Base-by-base conservation (phyloP, 176 grass and related monocot species). In the Aegilops sharonensis region DNA sequence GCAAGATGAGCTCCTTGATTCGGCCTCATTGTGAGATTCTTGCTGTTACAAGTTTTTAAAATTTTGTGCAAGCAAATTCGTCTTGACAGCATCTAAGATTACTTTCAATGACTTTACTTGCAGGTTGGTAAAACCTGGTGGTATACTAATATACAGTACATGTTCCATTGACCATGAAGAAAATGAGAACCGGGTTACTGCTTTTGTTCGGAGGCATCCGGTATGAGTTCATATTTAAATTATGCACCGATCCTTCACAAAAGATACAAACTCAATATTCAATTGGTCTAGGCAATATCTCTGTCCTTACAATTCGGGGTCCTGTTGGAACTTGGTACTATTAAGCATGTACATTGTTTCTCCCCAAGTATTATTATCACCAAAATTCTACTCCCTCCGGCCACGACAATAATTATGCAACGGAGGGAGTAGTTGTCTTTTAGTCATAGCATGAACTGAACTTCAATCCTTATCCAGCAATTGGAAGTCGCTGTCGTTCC, bases 131-230 rank as follows among this genome's bases (percentile, higher is more conserved):
- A 98, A 95, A 78, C 89, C 93, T 63, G 93, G 93, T 81, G 95
- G 95, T 54, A 57, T 95, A 87, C 88, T 98, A 78, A 86, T 98
- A 34, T 98, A 98, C 76, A 93, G 95, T 92, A 98, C 95, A 57
- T 98, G 95, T 85, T 98, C 91, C 24, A 98, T 98, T 82, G 95
- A 98, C 63, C 92, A 79, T 81, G 91, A 93, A 48, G 95, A 98
- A 89, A 98, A 98, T 56, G 91, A 93, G 69, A 88, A 88, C 21
- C 86, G 95, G 86, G 50, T 98, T 79, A 30, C 84, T 80, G 86
- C 91, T 93, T 98, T 98, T 93, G 83, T 95, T 85, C 70, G 83
- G 36, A 95, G 93, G 63, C 92, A 98, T 89, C 91, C 87, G 45
- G 95, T 98, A 88, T 34, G 56, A 40, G 11, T 54, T 89, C 62